Conservation (phyloP, 257 asterid species). For the Jacaranda mimosifolia region DNA sequence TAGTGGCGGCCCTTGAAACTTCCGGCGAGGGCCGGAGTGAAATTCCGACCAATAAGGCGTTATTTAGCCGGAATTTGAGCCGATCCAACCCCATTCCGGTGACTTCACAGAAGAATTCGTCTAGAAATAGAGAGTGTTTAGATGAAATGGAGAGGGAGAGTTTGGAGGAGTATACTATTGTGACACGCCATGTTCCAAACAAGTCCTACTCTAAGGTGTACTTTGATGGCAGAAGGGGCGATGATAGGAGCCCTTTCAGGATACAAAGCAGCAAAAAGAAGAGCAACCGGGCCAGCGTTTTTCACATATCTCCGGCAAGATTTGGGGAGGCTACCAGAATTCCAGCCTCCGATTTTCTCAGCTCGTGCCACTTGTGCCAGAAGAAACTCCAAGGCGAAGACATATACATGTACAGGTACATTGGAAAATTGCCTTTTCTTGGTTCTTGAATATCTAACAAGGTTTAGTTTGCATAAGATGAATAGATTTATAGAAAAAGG, state of each 20-base stretch:
- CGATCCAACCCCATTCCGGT: constrained; percentile 69
- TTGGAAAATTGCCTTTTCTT: neutral
- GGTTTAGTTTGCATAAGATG: too few relatives aligned
- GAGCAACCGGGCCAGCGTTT: constrained; percentile 47
- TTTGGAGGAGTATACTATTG: constrained; percentile 66
- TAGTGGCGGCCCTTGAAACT: constrained; percentile 76
- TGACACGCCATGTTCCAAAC: constrained; percentile 60
- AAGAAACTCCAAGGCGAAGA: constrained; percentile 77
- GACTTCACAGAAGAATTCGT: constrained; percentile 22
- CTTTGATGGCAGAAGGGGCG: constrained; percentile 36
- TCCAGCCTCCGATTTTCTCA: constrained; percentile 67
- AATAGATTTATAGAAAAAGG: neutral
- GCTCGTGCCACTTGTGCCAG: constrained; percentile 64
- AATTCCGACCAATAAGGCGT: constrained; percentile 34
- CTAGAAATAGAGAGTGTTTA: neutral
- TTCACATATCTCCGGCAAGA: constrained; percentile 64
- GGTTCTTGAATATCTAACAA: neutral
- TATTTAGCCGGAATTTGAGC: constrained; percentile 48
- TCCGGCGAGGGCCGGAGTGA: constrained; percentile 42
- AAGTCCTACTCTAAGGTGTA: constrained; percentile 57
- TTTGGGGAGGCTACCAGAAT: constrained; percentile 36
- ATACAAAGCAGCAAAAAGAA: constrained; percentile 13
- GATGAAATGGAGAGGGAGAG: constrained; percentile 44
- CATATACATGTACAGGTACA: constrained; percentile 84
- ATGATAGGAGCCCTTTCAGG: constrained; percentile 33